These are phyloP conservation scores for Stylonectria norvegica DNA, from an alignment of 2,329 filamentous ascomycete genomes.

Conservation along the genomic window DNA sequence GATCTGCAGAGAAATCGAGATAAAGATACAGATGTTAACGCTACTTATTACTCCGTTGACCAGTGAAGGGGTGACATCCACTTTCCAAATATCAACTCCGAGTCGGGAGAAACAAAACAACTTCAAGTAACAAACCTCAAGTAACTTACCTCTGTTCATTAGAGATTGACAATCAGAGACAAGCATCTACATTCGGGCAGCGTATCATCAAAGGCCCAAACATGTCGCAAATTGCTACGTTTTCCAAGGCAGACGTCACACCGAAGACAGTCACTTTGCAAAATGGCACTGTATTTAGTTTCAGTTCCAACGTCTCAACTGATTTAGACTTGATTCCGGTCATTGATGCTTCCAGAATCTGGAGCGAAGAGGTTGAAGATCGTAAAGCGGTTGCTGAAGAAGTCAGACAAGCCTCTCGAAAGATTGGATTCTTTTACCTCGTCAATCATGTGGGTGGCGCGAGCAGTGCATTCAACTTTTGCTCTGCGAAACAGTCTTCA, in stretches of 20 bases:
- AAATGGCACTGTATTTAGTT: conserved; percentile 23
- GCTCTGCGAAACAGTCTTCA: conserved; percentile 8
- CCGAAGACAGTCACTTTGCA: conserved; percentile 16
- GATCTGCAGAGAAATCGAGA: too few relatives aligned
- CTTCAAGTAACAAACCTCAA: too few relatives aligned
- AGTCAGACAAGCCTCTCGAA: conserved; percentile 38
- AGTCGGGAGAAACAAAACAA: too few relatives aligned
- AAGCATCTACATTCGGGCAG: too few relatives aligned
- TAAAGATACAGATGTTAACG: too few relatives aligned
- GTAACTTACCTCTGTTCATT: too few relatives aligned
- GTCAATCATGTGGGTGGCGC: conserved; percentile 28
- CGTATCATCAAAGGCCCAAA: too few relatives aligned
- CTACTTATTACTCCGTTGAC: too few relatives aligned
- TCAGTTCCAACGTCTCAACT: conserved; percentile 24
- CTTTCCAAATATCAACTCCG: too few relatives aligned
- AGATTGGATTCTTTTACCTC: conserved; percentile 45
- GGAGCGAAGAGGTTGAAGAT: conserved; percentile 32
- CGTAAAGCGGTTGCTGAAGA: conserved; percentile 37
- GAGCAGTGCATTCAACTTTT: not conserved
- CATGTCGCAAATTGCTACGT: not conserved
- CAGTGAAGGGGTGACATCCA: too few relatives aligned
- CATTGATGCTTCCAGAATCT: conserved; percentile 42
- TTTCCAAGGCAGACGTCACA: not conserved
- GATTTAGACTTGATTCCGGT: conserved; percentile 36
- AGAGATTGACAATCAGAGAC: too few relatives aligned